These are phyloP conservation scores for Chaetomiaceae sp. DNA, from an alignment of 2,329 filamentous ascomycete species.

Conservation along the genomic window DNA sequence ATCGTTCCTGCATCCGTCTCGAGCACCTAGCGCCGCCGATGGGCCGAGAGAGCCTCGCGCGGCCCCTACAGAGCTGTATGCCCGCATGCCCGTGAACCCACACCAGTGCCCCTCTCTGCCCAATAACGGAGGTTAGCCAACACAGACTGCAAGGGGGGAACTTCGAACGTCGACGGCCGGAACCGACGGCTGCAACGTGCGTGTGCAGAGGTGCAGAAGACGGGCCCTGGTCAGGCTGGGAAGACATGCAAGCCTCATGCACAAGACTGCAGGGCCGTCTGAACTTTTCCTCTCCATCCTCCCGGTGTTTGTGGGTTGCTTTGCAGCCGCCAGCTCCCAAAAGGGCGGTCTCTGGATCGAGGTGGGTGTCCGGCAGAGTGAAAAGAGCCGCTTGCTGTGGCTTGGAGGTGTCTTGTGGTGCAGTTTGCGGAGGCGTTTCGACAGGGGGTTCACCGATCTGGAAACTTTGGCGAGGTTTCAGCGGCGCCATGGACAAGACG, in stretches of 20 bases:
- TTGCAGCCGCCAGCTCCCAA: neutral
- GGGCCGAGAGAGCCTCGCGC: constrained; percentile 11
- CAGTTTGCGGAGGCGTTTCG: constrained; percentile 10
- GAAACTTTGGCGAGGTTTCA: constrained; percentile 28
- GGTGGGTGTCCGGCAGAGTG: neutral
- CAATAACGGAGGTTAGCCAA: constrained; percentile 5
- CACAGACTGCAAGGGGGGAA: constrained; percentile 6
- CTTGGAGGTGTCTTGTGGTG: constrained; percentile 1
- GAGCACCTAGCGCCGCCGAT: constrained; percentile 7
- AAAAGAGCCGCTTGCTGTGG: constrained; percentile 10
- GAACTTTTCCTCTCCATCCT: neutral
- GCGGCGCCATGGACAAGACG: constrained; percentile 23
- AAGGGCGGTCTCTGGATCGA: neutral
- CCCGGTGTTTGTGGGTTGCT: constrained; percentile 2
- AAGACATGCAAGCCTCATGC: constrained; percentile 17
- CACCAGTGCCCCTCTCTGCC: constrained; percentile 2
- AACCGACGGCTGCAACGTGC: constrained; percentile 20
- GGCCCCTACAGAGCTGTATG: constrained; percentile 26
- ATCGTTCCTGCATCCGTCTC: constrained; percentile 10
- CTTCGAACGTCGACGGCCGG: constrained; percentile 6
- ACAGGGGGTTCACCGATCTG: constrained; percentile 17
- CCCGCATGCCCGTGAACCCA: constrained; percentile 18
- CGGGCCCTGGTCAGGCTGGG: constrained; percentile 21
- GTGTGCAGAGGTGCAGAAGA: constrained; percentile 4
- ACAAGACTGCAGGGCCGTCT: constrained; percentile 6